Conservation (phyloP, 106 monocot species). For the Platanthera guangdongensis region DNA sequence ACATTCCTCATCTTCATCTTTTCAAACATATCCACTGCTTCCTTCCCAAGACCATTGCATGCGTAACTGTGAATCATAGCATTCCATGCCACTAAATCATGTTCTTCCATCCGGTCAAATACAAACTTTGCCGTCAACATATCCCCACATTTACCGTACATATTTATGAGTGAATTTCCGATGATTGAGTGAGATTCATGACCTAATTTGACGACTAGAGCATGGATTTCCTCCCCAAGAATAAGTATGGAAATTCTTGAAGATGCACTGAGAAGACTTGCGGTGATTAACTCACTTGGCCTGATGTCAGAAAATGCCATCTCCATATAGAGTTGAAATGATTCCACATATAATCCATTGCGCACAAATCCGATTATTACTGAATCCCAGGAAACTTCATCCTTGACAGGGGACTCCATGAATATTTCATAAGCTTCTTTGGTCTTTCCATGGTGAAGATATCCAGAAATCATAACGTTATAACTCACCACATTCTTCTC, state of each 20-base stretch:
- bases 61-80: constrained; percentile 52
- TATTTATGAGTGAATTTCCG: constrained; percentile 46
- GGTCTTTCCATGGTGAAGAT: constrained; percentile 25
- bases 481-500: constrained; percentile 25
- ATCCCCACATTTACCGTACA: constrained; percentile 56
- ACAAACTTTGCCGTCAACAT: constrained; percentile 19
- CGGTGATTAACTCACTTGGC: constrained; percentile 20
- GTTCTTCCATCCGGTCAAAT: constrained; percentile 27
- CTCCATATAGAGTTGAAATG: constrained; percentile 27
- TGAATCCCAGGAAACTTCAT: constrained; percentile 24
- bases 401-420: constrained; percentile 9
- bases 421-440: constrained; percentile 28
- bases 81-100: constrained; percentile 57
- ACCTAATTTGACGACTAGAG: constrained; percentile 31
- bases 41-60: constrained; percentile 29
- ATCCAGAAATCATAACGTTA: constrained; percentile 45
- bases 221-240: constrained; percentile 38
- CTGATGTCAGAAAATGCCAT: constrained; percentile 23
- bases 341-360: constrained; percentile 18
- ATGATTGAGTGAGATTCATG: constrained; percentile 18
- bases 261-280: constrained; percentile 44
- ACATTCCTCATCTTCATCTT: constrained; percentile 18
- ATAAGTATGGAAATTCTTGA: constrained; percentile 20
- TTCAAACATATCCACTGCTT: constrained; percentile 36
- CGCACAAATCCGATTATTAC: constrained; percentile 26